A percentile compares a stretch with the other conserved stretches of the same genome.
Conservation (phyloP, 495 filamentous ascomycete genomes). For the Amphirosellinia nigrospora region DNA sequence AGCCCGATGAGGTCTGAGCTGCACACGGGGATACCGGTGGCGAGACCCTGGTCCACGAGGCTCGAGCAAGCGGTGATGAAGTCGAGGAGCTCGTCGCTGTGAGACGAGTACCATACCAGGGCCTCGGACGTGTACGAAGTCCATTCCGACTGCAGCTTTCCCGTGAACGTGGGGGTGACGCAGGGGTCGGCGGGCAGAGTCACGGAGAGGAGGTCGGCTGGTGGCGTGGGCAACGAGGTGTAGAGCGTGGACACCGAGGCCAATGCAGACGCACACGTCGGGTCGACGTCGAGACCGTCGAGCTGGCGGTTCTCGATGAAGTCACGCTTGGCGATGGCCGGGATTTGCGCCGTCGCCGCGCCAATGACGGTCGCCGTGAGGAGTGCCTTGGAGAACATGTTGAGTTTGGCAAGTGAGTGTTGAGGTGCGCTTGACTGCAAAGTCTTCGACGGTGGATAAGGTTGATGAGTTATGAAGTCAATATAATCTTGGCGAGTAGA, state of each 20-base stretch:
- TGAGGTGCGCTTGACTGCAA: neutral
- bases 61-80: slow-evolving; percentile 26
- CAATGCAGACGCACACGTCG: slow-evolving; percentile 11
- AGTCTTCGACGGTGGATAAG: neutral
- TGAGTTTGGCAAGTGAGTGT: slow-evolving; percentile 21
- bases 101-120: slow-evolving; percentile 20
- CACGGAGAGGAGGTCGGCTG: neutral
- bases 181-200: slow-evolving; percentile 27
- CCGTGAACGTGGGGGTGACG: slow-evolving; percentile 18
- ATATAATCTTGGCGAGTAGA: neutral
- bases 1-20: slow-evolving; percentile 5
- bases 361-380: slow-evolving; percentile 39
- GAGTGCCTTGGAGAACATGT: slow-evolving; percentile 41
- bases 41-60: neutral
- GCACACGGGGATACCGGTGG: slow-evolving; percentile 25
- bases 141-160: slow-evolving; percentile 21
- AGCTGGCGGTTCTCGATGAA: slow-evolving; percentile 15
- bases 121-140: slow-evolving; percentile 27
- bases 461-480: neutral
- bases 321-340: slow-evolving; percentile 12
- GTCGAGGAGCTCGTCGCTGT: slow-evolving; percentile 23
- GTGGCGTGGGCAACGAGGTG: slow-evolving; percentile 4
- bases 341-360: slow-evolving; percentile 25
- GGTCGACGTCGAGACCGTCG: neutral
- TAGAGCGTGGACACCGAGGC: neutral